Evolutionary conservation across 2,329 filamentous ascomycete genomes (phyloP), one percentile per base, ranked within the genome.

Genomic region (Colletotrichum neosansevieriae): DNA sequence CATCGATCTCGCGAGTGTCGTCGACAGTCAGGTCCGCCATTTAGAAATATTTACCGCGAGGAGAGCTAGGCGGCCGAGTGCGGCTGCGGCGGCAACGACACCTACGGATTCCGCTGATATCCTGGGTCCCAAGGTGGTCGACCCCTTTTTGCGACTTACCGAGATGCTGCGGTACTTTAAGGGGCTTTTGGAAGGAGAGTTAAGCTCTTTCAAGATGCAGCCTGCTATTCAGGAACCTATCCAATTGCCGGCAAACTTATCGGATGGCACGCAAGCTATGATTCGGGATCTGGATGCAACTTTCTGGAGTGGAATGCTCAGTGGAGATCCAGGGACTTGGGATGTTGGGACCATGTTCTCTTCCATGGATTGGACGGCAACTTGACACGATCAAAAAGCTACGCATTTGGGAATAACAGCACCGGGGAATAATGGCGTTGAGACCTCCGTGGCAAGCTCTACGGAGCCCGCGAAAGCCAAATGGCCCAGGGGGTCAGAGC

Each of bases 1-100:
- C 67, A 74, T 85, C 12, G 73, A 70, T 21, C 73, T 81, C 58
- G 75, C 75, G 4, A 63, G 71, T 12, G 70, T 75, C n/a, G 61
- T 81, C 17, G 73, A 76, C 15, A 68, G 61, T 21, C 75, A 79
- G 70, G 73, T 78, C 11, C 17, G 58, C 11, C 76, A 79, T 47
- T 73, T 81, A 71, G 70, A 74, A 38, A 11, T 60, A 1, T 70
- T 77, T 4, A 74, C 76, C 4, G 70, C 72, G 50, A 57, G 53
- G 24, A 73, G 79, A 13, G 70, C 58, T 15, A 67, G 57, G 40
- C 58, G 44, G 54, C 34, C 29, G 38, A 63, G 38, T 54, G 40
- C 42, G 17, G 58, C 29, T 51, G 44, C 51, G 12, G 49, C 42
- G 5, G 56, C 13, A 3, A 32, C 17, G 10, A 53, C 49, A 34